Evolutionary conservation across 768 basidiomycete species (phyloP), one percentile per base, ranked within the genome.

Genomic region (Mycena capillaripes): DNA sequence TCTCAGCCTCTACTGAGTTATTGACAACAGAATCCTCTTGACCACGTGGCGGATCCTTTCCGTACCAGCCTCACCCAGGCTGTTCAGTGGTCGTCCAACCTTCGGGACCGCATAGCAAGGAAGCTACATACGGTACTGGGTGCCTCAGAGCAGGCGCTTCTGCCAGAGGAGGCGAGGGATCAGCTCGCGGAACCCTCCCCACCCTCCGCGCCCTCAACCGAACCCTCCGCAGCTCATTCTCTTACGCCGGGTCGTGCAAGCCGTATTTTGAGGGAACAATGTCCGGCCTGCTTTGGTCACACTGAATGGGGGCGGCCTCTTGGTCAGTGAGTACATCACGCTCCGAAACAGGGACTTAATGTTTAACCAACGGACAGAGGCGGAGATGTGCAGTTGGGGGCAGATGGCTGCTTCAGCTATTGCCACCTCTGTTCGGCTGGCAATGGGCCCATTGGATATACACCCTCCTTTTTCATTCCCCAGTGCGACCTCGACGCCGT

Each of bases 371-470:
- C 25, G n/a, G 59, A 23, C 44, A 80, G 82, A 2, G 83, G 85
- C 0, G 80, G 77, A 1, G 83, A 86, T 60, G 75, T 85, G 14
- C 83, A 84, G 50, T 70, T 86, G 1, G 78, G 78, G 0, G 74
- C 78, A 0, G 84, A 86, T 75, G 83, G 83, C 0, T 84, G 84
- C 50, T 85, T 86, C 69, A 81, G 83, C 56, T 83, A 86, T 59
- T 71, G 78, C 0, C 85, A 87, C 66, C 64, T 77, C 1, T 16
- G 57, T 1, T 61, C 73, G 7, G 80, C 78, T 2, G 83, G 82
- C 4, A 77, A 85, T 55, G 76, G 80, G 36, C 80, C 82, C 0
- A n/a, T 52, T 7, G 82, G 82, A 32, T 81, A 84, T 36, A 67
- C 81, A 0, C 81, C 81, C 0, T 58, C 69, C 0, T 82, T 81